Evolutionary conservation across 2,329 filamentous ascomycete species (phyloP), one percentile per base, ranked within the genome.

Genomic region (Claviceps sp.): DNA sequence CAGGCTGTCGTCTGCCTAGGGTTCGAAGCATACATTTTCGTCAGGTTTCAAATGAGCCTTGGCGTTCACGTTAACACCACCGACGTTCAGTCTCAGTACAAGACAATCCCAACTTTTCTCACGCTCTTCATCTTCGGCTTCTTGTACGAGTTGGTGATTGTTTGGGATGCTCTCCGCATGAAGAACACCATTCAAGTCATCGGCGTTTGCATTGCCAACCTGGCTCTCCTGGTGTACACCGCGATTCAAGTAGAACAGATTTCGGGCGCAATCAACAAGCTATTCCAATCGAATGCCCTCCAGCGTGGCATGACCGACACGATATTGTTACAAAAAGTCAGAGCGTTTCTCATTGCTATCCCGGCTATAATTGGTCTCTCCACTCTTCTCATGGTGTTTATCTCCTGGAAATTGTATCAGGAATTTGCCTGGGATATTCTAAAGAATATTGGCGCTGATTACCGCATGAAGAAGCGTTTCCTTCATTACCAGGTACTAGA

Each of bases 131-230:
- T 96, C 66, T 96, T 98, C 67, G 93, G 88, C 55, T 97, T 95
- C 71, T 68, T 98, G 53, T 98, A 97, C 71, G 83, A 95, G 64
- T 72, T 97, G 36, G 72, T 94, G 29, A 75, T 98, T 50, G 86
- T 93, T 13, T 97, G 89, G 78, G 93, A 98, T 72, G 93, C 91
- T 16, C 75, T 98, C 53, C 83, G 89, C 56, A 76, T 91, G 64
- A 96, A 96, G 69, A 98, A 98, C 71, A 98, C 93, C 11, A 98
- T 98, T 74, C 93, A 98, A 68, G 78, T 97, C 65, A 97, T 98
- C 60, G 93, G 93, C 45, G 77, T 98, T 34, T 95, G 91, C 70
- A 72, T 94, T 53, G 93, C 93, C 71, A 97, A 98, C 68, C 69
- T 93, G 36, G 91, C 88, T 42, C 80, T 98, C 59, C 77, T 97